These are phyloP conservation scores for Gentiana straminea DNA, from an alignment of 257 asterid species.

Conservation along the genomic window DNA sequence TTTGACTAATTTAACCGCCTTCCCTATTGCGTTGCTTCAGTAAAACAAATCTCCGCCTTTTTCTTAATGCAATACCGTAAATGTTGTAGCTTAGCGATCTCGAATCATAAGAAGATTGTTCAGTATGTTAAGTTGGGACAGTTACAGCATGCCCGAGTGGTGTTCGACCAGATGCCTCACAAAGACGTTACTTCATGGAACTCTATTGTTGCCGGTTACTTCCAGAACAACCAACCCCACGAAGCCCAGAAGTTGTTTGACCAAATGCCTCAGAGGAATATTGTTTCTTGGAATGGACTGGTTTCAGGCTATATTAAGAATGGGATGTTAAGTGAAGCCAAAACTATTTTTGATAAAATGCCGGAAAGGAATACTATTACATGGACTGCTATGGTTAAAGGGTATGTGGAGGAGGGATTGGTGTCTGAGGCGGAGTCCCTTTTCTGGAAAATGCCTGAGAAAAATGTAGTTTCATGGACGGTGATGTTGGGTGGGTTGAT, in stretches of 20 bases:
- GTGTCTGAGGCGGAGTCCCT: conserved; percentile 43
- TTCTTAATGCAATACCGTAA: conserved; percentile 11
- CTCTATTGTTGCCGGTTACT: conserved; percentile 51
- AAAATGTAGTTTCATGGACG: conserved; percentile 66
- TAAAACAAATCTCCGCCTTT: not conserved
- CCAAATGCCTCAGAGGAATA: conserved; percentile 52
- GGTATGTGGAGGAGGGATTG: conserved; percentile 53
- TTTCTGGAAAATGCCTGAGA: conserved; percentile 66
- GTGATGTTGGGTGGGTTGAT: conserved; percentile 69
- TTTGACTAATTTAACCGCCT: too few relatives aligned
- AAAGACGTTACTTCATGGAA: conserved; percentile 55
- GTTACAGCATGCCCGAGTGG: conserved; percentile 39
- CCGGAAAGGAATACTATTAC: conserved; percentile 54
- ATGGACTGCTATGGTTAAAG: conserved; percentile 66
- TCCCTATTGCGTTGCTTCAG: too few relatives aligned
- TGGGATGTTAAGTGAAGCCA: conserved; percentile 53
- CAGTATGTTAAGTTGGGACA: conserved; percentile 44
- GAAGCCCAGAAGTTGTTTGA: conserved; percentile 48
- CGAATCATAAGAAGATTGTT: conserved; percentile 41
- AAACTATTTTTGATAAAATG: conserved; percentile 49
- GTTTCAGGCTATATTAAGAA: conserved; percentile 58
- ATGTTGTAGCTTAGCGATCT: conserved; percentile 19
- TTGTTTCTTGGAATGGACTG: conserved; percentile 75
- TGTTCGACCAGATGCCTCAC: conserved; percentile 41
- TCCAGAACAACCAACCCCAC: conserved; percentile 33